These are phyloP conservation scores for Oxytropis ochrocephala DNA, from an alignment of 306 rosid genomes.

Conservation along the genomic window DNA sequence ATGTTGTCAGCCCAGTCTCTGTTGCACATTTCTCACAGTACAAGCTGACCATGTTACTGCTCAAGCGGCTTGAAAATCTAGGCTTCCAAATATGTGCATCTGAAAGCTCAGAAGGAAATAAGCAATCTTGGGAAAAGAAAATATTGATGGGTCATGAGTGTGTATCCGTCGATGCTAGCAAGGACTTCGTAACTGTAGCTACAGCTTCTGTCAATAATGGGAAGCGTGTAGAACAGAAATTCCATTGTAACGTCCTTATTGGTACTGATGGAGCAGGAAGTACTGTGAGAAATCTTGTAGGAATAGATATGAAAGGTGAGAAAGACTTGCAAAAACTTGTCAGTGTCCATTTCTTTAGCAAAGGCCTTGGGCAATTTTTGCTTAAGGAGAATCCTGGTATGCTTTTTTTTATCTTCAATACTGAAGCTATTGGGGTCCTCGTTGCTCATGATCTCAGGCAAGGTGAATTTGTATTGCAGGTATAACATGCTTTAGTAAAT, in stretches of 20 bases:
- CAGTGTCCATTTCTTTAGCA: slow-evolving; percentile 85
- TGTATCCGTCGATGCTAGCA: slow-evolving; percentile 47
- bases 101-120: slow-evolving; percentile 35
- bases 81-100: slow-evolving; percentile 44
- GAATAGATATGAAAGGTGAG: slow-evolving; percentile 84
- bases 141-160: slow-evolving; percentile 84
- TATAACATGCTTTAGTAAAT: slow-evolving; percentile 24
- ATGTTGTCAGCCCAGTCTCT: slow-evolving; percentile 73
- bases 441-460: slow-evolving; percentile 91
- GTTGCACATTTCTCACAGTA: slow-evolving; percentile 90
- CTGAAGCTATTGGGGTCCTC: slow-evolving; percentile 90
- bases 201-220: slow-evolving; percentile 52
- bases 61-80: slow-evolving; percentile 57
- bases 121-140: slow-evolving; percentile 32
- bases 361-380: slow-evolving; percentile 74
- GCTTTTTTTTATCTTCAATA: slow-evolving; percentile 87
- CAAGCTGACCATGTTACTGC: slow-evolving; percentile 57
- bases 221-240: slow-evolving; percentile 41
- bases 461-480: slow-evolving; percentile 98
- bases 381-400: slow-evolving; percentile 89
- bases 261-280: slow-evolving; percentile 92
- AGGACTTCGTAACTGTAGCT: slow-evolving; percentile 45
- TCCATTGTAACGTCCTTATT: slow-evolving; percentile 58
- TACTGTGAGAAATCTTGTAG: slow-evolving; percentile 70
- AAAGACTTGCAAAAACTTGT: slow-evolving; percentile 82